phyloP scores from a whole-genome alignment of 345 rosid species.

The Eucalyptus dawsonii region DNA sequence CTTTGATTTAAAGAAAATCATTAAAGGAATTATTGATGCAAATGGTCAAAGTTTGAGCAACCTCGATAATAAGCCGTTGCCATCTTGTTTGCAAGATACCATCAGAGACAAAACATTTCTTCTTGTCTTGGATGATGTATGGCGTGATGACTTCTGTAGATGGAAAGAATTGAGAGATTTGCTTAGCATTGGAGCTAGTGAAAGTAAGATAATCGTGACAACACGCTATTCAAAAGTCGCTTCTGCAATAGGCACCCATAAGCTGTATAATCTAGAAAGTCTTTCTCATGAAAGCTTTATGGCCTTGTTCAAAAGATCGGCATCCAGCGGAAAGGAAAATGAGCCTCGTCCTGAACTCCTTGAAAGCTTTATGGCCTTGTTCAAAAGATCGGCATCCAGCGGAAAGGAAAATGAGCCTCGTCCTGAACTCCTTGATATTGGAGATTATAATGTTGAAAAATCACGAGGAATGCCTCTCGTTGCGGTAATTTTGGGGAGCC shows the following conservation, averaged over 20 bases:
- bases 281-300: neutral
- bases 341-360: neutral
- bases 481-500: neutral
- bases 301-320: neutral
- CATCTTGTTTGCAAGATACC: fast-evolving
- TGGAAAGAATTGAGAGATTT: neutral
- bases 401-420: neutral
- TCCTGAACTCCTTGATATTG: neutral
- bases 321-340: neutral
- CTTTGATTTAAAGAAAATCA: neutral
- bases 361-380: neutral
- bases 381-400: neutral
- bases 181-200: neutral
- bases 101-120: neutral
- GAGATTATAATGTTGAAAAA: neutral
- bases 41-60: fast-evolving
- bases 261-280: fast-evolving
- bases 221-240: neutral
- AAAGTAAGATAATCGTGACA: neutral
- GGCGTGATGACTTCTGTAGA: neutral
- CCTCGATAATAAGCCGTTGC: neutral
- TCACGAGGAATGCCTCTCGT: neutral
- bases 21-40: fast-evolving
- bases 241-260: neutral
- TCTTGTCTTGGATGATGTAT: neutral